Conservation (phyloP, 2,329 filamentous ascomycete genomes). For the Zarea fungicola region DNA sequence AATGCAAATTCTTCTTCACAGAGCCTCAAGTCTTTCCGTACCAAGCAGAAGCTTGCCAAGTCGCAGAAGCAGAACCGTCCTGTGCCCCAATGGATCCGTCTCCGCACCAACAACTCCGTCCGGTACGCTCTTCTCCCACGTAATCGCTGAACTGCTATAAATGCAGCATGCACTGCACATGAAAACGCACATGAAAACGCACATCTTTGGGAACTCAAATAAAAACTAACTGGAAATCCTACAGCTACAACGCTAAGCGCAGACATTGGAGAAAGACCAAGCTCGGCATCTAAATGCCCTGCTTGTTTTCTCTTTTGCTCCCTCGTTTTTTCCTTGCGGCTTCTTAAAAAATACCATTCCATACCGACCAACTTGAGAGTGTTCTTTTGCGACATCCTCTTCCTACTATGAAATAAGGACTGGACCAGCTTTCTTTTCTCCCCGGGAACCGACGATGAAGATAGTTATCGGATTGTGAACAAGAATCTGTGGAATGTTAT, state of each 20-base stretch:
- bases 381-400: background rate
- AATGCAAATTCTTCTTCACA: constrained; percentile 37
- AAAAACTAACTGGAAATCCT: background rate
- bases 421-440: no score
- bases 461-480: no score
- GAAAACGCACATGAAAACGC: no score
- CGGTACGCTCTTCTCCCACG: constrained; percentile 61
- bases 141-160: background rate
- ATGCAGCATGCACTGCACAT: no score
- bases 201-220: no score
- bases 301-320: constrained; percentile 13
- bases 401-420: no score
- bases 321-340: constrained; percentile 18
- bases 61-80: constrained; percentile 99
- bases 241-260: constrained; percentile 99
- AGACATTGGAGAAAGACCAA: constrained; percentile 99
- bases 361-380: background rate
- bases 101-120: constrained; percentile 98
- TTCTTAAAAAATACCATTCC: constrained; percentile 11
- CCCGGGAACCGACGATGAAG: no score
- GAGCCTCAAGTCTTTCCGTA: constrained; percentile 99
- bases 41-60: constrained; percentile 99
- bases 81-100: constrained; percentile 99
- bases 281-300: constrained; percentile 83
- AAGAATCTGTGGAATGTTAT: no score